A percentile compares a stretch with the other conserved stretches of the same genome.
These are phyloP conservation scores for Elsinoe arachidis DNA, from an alignment of 2,329 filamentous ascomycete genomes.

Conservation along the genomic window DNA sequence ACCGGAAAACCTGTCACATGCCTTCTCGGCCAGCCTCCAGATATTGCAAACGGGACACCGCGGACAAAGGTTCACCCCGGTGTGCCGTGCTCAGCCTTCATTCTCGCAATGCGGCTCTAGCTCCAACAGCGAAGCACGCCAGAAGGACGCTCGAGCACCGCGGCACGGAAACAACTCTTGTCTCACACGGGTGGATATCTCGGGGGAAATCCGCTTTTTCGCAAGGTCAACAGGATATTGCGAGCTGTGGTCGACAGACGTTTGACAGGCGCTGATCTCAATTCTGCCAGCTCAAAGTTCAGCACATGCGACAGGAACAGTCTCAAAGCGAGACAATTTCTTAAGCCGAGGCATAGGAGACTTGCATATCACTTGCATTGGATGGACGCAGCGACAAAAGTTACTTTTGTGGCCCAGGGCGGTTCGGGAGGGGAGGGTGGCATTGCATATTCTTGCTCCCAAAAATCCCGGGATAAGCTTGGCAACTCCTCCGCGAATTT, in stretches of 20 bases:
- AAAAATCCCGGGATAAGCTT: too few relatives aligned
- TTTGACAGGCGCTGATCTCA: constrained; percentile 9
- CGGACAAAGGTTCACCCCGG: not conserved
- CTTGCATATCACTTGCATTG: not conserved
- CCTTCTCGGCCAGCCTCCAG: not conserved
- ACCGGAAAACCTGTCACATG: not conserved
- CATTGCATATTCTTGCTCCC: not conserved
- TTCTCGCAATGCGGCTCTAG: not conserved
- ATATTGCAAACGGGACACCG: not conserved
- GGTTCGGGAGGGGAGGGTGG: not conserved
- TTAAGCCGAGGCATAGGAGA: not conserved
- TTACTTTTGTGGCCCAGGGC: not conserved
- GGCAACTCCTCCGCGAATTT: not conserved
- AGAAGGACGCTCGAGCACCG: not conserved
- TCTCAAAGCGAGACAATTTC: not conserved
- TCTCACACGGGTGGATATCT: not conserved
- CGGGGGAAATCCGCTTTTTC: not conserved
- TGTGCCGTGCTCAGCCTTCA: not conserved
- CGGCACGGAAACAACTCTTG: constrained; percentile 6
- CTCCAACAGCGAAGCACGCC: not conserved
- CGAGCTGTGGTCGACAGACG: constrained; percentile 1
- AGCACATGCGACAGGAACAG: constrained; percentile 7
- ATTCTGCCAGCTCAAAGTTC: not conserved
- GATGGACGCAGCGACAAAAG: not conserved
- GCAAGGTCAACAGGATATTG: not conserved